These are phyloP conservation scores for Pseudevernia furfuracea DNA, from an alignment of 495 filamentous ascomycete species.

Conservation along the genomic window DNA sequence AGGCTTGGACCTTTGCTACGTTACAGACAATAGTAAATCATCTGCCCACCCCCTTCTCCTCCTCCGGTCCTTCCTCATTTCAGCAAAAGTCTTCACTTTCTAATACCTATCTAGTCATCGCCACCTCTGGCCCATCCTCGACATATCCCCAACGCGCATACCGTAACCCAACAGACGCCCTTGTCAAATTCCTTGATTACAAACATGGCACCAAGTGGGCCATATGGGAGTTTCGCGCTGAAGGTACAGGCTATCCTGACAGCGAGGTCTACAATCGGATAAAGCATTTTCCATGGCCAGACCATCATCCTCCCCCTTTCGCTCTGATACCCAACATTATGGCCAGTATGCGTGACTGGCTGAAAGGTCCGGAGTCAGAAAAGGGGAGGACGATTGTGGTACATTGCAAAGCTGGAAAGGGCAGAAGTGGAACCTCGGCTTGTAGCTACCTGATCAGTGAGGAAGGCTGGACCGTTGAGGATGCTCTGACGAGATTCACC, in stretches of 20 bases:
- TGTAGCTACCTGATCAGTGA: constrained; percentile 86
- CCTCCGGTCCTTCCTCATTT: too few species aligned
- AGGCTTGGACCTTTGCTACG: constrained; percentile 90
- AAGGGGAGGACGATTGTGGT: constrained; percentile 74
- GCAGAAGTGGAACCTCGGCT: constrained; percentile 79
- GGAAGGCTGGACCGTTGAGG: constrained; percentile 71
- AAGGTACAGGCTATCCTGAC: constrained; percentile 93
- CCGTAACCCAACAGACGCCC: constrained; percentile 78
- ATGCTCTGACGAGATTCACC: constrained; percentile 78
- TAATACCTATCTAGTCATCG: constrained; percentile 43
- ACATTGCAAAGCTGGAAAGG: constrained; percentile 96
- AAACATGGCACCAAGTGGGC: constrained; percentile 78
- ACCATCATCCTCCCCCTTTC: constrained; percentile 96
- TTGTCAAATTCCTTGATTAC: constrained; percentile 77
- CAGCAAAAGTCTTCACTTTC: neutral
- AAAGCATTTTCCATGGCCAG: constrained; percentile 88
- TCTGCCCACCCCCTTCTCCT: neutral
- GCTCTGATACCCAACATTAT: constrained; percentile 78
- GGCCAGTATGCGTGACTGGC: constrained; percentile 83
- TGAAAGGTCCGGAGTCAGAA: constrained; percentile 46
- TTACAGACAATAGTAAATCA: constrained; percentile 61
- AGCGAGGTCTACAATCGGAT: constrained; percentile 75
- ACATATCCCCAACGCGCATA: constrained; percentile 87
- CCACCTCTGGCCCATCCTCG: constrained; percentile 74
- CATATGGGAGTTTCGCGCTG: constrained; percentile 96